These are phyloP conservation scores for Metrosideros polymorpha DNA, from an alignment of 441 rosid genomes.

Conservation along the genomic window DNA sequence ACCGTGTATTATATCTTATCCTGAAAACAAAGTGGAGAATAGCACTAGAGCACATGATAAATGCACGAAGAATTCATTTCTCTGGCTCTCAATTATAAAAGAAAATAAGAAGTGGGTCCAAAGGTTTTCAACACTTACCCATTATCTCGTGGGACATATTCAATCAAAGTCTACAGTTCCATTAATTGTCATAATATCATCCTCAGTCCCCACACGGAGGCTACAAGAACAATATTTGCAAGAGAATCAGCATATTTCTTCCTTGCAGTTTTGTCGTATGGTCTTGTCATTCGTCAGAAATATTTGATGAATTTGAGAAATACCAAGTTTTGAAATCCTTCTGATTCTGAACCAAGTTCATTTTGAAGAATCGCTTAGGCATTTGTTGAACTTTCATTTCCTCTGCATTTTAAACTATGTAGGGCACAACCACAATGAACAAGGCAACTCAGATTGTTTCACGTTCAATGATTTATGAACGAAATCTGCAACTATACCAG, in stretches of 20 bases:
- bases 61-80: rapidly evolving
- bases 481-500: not conserved
- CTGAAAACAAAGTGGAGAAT: not conserved
- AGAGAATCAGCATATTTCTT: not conserved
- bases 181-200: too few species aligned
- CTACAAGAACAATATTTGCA: not conserved
- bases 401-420: not conserved
- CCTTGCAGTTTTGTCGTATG: not conserved
- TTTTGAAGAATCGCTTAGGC: not conserved
- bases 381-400: not conserved
- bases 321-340: not conserved
- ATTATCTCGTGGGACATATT: too few species aligned
- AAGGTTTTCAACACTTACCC: not conserved
- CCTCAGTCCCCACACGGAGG: not conserved
- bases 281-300: not conserved
- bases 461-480: not conserved
- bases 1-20: not conserved
- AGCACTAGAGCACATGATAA: not conserved
- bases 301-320: not conserved
- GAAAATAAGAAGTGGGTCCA: not conserved
- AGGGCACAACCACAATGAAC: not conserved
- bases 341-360: not conserved
- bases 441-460: not conserved
- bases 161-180: too few species aligned
- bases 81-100: not conserved